phyloP scores from a whole-genome alignment of 1,284 basidiomycete species.

The Farysia itapuensis region DNA sequence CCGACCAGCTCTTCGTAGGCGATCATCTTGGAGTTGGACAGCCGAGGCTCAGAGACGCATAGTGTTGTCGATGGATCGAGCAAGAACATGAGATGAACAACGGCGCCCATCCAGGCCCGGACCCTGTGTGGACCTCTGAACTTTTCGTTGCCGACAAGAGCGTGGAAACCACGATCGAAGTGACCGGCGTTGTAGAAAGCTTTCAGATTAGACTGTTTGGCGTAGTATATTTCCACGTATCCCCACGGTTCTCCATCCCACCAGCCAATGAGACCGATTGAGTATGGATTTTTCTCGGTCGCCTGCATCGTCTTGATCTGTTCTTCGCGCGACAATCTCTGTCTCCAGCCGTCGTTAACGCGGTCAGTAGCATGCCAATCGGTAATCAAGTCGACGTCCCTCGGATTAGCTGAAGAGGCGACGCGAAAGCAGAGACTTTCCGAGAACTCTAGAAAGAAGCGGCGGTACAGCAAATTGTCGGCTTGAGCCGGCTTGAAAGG shows the following conservation, averaged over 20 bases:
- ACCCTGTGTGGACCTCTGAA: conserved; percentile 54
- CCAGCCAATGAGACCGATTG: conserved; percentile 47
- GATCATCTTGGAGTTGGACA: conserved; percentile 54
- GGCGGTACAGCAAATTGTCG: conserved; percentile 38
- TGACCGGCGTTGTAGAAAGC: conserved; percentile 34
- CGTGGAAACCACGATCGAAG: conserved; percentile 54
- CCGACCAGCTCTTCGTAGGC: conserved; percentile 54
- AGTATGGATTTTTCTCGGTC: conserved; percentile 20
- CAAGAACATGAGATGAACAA: conserved; percentile 53
- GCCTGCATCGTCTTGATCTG: conserved; percentile 40
- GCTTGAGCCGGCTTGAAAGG: conserved; percentile 12
- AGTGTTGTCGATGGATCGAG: conserved; percentile 44
- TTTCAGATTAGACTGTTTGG: conserved; percentile 36
- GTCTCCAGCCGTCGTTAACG: conserved; percentile 53
- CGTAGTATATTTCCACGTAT: conserved; percentile 55
- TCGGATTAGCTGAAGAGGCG: conserved; percentile 25
- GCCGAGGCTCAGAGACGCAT: conserved; percentile 50
- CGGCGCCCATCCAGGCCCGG: conserved; percentile 54
- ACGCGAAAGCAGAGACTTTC: conserved; percentile 49
- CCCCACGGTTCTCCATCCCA: conserved; percentile 57
- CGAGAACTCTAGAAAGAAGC: conserved; percentile 45
- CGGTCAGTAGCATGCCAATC: conserved; percentile 53
- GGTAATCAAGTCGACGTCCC: conserved; percentile 44
- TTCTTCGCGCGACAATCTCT: conserved; percentile 35
- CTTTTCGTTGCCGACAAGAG: conserved; percentile 51